phyloP scores from a whole-genome alignment of 2,329 filamentous ascomycete genomes.

The Lachnellula suecica region DNA sequence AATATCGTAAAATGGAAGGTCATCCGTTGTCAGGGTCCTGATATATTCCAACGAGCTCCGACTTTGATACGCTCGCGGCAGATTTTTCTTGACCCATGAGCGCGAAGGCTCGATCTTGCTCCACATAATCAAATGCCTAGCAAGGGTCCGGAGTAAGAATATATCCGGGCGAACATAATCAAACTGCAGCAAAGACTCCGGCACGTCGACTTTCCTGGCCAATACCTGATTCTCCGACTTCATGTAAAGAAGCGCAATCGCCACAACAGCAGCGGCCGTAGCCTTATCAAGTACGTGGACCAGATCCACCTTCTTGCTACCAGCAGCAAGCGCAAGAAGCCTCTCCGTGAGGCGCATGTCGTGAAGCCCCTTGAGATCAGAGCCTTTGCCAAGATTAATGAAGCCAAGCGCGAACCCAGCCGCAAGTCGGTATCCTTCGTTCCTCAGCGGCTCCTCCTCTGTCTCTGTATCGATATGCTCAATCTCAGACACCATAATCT shows the following conservation, averaged over 20 bases:
- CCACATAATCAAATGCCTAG: conserved; percentile 93
- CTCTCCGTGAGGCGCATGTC: conserved; percentile 94
- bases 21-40: conserved; percentile 68
- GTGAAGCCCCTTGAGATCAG: conserved; percentile 81
- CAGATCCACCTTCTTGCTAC: conserved; percentile 85
- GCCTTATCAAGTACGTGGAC: conserved; percentile 93
- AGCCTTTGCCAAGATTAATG: conserved; percentile 92
- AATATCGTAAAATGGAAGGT: conserved; percentile 92
- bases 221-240: conserved; percentile 88
- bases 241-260: conserved; percentile 91
- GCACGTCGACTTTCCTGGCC: conserved; percentile 89
- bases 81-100: conserved; percentile 72
- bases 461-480: conserved; percentile 79
- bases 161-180: conserved; percentile 95
- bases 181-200: conserved; percentile 85
- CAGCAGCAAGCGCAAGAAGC: conserved; percentile 79
- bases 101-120: conserved; percentile 71
- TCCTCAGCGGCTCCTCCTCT: conserved; percentile 81
- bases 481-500: conserved; percentile 97
- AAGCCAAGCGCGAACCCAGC: conserved; percentile 91
- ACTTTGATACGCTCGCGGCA: conserved; percentile 68
- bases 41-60: conserved; percentile 60
- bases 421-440: conserved; percentile 94
- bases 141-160: conserved; percentile 83
- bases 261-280: conserved; percentile 88